Conservation (phyloP, 768 basidiomycete species). For the Termitomyces titanicus region DNA sequence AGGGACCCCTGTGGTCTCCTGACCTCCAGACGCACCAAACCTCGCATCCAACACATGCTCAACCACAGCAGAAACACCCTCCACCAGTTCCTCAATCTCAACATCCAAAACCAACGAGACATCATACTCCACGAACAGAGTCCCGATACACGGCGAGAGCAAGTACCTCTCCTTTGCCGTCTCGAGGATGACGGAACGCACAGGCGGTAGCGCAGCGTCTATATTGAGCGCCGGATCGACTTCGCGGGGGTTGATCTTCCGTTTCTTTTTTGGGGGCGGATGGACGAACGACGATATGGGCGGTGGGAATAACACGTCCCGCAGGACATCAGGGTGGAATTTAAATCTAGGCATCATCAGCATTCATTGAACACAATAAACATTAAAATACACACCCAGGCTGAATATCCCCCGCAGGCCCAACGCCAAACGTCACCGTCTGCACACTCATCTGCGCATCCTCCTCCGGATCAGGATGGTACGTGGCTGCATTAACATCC, state of each 20-base stretch:
- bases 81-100: constrained; percentile 11
- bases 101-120: constrained; percentile 34
- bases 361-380: background rate
- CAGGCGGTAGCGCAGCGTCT: background rate
- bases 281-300: constrained; percentile 13
- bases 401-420: constrained; percentile 32
- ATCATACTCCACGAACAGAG: constrained; percentile 24
- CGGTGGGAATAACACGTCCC: constrained; percentile 41
- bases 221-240: constrained; percentile 11
- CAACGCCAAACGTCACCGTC: constrained; percentile 47
- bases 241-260: constrained; percentile 14
- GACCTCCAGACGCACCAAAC: too few species aligned
- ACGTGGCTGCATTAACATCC: constrained; percentile 22
- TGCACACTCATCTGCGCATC: constrained; percentile 38
- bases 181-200: constrained; percentile 31
- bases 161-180: constrained; percentile 38
- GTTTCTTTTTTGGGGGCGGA: constrained; percentile 31
- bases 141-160: constrained; percentile 29
- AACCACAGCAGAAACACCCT: background rate
- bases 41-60: too few species aligned
- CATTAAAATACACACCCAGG: constrained; percentile 37
- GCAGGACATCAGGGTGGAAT: constrained; percentile 43
- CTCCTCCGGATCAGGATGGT: constrained; percentile 33
- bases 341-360: constrained; percentile 39
- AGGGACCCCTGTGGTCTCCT: too few species aligned